These are phyloP conservation scores for Marasmius tenuissimus DNA, from an alignment of 1,284 basidiomycete genomes.

Conservation along the genomic window DNA sequence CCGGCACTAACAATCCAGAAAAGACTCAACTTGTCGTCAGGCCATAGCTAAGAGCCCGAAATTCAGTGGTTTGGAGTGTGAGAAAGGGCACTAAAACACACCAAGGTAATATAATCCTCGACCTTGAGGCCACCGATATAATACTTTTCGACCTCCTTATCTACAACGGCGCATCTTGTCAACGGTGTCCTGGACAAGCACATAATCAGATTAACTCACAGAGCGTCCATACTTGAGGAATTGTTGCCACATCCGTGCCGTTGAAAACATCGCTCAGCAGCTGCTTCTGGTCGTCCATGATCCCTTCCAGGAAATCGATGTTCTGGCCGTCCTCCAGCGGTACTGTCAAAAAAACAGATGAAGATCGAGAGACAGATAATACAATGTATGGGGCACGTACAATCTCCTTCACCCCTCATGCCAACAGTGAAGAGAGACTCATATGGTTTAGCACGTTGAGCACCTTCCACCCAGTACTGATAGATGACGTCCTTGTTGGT, in stretches of 20 bases:
- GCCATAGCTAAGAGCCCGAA: conserved; percentile 34
- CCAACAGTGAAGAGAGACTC: not conserved
- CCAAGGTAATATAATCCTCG: conserved; percentile 54
- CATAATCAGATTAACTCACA: conserved; percentile 36
- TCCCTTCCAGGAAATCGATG: conserved; percentile 51
- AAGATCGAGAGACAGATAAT: too few relatives aligned
- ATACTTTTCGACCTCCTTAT: conserved; percentile 70
- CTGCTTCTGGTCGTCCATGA: conserved; percentile 62
- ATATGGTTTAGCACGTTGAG: conserved; percentile 5
- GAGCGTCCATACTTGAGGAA: conserved; percentile 68
- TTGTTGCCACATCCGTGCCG: conserved; percentile 44
- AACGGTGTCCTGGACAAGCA: not conserved
- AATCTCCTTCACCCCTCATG: not conserved
- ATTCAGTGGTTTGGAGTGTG: not conserved
- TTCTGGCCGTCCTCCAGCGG: conserved; percentile 48
- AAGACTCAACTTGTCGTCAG: conserved; percentile 53
- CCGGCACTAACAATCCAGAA: not conserved
- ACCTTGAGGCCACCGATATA: conserved; percentile 61
- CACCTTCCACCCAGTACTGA: conserved; percentile 7
- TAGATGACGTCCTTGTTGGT: conserved; percentile 9
- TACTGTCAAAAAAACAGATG: conserved; percentile 30
- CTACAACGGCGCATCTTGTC: conserved; percentile 22
- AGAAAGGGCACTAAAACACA: conserved; percentile 20
- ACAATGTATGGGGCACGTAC: too few relatives aligned
- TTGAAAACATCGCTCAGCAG: conserved; percentile 60